Percentiles rank a stretch among this genome's conserved stretches.
These are phyloP conservation scores for Aspergillus fructus DNA, from an alignment of 2,329 filamentous ascomycete genomes.

Conservation along the genomic window DNA sequence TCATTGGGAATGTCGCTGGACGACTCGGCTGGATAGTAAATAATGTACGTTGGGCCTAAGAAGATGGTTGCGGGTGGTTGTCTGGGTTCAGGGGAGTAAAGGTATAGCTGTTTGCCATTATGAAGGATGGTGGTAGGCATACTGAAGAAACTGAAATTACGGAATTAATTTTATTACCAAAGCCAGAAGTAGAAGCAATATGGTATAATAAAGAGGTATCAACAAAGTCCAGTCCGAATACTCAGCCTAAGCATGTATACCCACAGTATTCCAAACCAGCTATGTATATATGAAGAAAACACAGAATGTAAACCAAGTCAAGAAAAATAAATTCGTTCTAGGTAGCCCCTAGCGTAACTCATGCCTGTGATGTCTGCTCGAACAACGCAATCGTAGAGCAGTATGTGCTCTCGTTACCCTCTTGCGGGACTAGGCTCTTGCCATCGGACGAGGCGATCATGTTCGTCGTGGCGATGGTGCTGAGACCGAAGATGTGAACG, in stretches of 20 bases:
- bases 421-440: constrained; percentile 36
- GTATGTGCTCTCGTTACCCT: constrained; percentile 43
- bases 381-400: constrained; percentile 48
- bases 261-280: neutral
- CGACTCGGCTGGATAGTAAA: too few relatives aligned
- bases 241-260: neutral
- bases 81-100: too few relatives aligned
- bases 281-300: neutral
- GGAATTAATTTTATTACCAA: too few relatives aligned
- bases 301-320: neutral
- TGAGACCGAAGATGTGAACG: constrained; percentile 66
- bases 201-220: neutral
- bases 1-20: too few relatives aligned
- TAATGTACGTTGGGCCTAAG: too few relatives aligned
- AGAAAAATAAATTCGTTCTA: neutral
- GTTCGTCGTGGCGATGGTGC: constrained; percentile 72
- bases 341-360: neutral
- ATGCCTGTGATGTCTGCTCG: constrained; percentile 26
- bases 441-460: constrained; percentile 59
- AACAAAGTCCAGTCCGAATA: neutral
- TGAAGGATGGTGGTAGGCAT: too few relatives aligned
- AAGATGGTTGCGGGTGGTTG: too few relatives aligned
- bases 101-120: too few relatives aligned
- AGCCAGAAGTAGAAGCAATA: too few relatives aligned
- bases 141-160: too few relatives aligned